These are phyloP conservation scores for Fraxinus cuspidata DNA, from an alignment of 257 asterid genomes.

Conservation along the genomic window DNA sequence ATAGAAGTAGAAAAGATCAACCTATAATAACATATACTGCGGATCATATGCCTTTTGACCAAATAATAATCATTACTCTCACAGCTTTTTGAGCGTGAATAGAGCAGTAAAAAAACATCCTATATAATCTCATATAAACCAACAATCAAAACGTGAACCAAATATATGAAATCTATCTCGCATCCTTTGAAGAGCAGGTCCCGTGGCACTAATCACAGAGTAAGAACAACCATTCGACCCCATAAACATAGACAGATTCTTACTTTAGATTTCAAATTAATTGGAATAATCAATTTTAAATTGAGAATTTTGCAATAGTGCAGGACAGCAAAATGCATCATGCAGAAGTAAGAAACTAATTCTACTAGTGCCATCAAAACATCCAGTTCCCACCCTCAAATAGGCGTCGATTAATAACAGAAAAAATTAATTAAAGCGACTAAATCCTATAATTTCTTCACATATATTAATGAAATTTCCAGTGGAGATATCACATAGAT, in stretches of 20 bases:
- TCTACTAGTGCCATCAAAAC: neutral
- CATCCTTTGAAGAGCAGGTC: neutral
- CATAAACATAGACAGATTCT: neutral
- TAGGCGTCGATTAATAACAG: neutral
- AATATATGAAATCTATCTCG: neutral
- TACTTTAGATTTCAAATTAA: neutral
- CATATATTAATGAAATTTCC: neutral
- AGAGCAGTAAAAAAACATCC: neutral
- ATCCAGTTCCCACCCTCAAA: neutral
- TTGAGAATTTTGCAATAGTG: neutral
- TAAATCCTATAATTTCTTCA: neutral
- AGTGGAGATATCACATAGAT: neutral
- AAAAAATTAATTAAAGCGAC: no score
- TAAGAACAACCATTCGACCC: neutral
- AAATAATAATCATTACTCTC: neutral
- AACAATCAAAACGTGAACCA: neutral
- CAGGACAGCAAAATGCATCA: neutral
- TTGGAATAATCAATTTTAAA: neutral
- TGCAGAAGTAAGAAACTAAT: neutral
- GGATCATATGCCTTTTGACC: neutral
- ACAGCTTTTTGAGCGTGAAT: neutral
- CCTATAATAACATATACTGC: neutral
- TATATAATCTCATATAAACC: neutral
- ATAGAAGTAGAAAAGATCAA: conserved; percentile 16
- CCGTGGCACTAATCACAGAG: neutral